These are phyloP conservation scores for Phascolomyces articulosus DNA, from an alignment of 371 early-diverging fungal species.

Conservation along the genomic window DNA sequence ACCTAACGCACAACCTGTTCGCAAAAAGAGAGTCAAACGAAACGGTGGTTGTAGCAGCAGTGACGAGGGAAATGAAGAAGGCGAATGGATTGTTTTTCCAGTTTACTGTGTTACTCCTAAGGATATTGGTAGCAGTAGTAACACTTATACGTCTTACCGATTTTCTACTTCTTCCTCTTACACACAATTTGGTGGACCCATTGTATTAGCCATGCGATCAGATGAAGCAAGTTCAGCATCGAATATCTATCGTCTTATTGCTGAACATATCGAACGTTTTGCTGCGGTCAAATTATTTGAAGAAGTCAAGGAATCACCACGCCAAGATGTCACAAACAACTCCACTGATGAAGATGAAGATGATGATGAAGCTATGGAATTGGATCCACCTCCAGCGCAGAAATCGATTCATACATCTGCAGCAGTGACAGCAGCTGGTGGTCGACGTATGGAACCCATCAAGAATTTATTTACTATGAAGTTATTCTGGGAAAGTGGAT, in stretches of 20 bases:
- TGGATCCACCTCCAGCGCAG: not conserved
- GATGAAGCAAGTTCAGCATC: constrained; percentile 5
- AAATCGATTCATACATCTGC: constrained; percentile 18
- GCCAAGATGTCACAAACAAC: too few species aligned
- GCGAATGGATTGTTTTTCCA: constrained; percentile 13
- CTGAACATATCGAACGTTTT: constrained; percentile 19
- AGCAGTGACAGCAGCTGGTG: constrained; percentile 19
- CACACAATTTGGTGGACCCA: constrained; percentile 13
- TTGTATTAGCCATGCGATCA: constrained; percentile 11
- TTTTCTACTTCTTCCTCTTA: not conserved
- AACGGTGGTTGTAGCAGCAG: not conserved
- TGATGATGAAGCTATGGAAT: not conserved
- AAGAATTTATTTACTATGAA: constrained; percentile 23
- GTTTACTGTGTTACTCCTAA: constrained; percentile 10
- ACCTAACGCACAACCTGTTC: constrained; percentile 12
- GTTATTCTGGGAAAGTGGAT: constrained; percentile 9
- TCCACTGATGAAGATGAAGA: too few species aligned
- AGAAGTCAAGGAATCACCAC: constrained; percentile 5
- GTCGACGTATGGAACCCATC: constrained; percentile 17
- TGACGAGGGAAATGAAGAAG: not conserved
- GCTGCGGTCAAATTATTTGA: constrained; percentile 20
- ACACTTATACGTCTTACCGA: too few species aligned
- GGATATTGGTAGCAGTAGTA: not conserved
- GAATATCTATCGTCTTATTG: constrained; percentile 14
- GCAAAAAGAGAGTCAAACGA: constrained; percentile 6